A percentile compares a stretch with the other conserved stretches of the same genome.
Evolutionary conservation across 2,329 filamentous ascomycete species (phyloP).

Genomic region (Phyllosticta citriasiana): DNA sequence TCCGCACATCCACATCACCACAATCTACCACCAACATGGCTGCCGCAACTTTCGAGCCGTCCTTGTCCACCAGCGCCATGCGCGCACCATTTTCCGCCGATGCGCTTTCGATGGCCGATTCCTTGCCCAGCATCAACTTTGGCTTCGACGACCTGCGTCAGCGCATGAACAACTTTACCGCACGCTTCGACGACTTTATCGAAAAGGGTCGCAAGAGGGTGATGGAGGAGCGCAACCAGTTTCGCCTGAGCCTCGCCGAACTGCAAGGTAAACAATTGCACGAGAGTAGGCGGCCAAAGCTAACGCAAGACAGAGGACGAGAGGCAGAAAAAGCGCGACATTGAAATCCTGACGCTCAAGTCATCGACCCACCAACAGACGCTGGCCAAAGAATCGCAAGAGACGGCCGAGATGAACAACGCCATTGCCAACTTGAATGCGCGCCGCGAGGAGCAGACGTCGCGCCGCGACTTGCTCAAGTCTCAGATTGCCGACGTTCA

Average conservation of each 20-base stretch:
- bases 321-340: slow-evolving; percentile 77
- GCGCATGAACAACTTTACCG: slow-evolving; percentile 87
- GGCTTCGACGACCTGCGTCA: slow-evolving; percentile 92
- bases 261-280: slow-evolving; percentile 58
- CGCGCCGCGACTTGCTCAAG: slow-evolving; percentile 46
- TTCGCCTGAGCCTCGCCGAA: slow-evolving; percentile 81
- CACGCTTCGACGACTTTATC: slow-evolving; percentile 86
- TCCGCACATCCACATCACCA: not conserved
- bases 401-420: slow-evolving; percentile 55
- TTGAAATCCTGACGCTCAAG: slow-evolving; percentile 70
- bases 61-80: slow-evolving; percentile 53
- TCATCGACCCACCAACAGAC: slow-evolving; percentile 61
- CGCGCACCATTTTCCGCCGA: slow-evolving; percentile 47
- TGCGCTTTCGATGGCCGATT: slow-evolving; percentile 61
- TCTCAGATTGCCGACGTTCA: slow-evolving; percentile 55
- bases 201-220: slow-evolving; percentile 83
- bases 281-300: not conserved
- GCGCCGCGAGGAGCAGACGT: slow-evolving; percentile 45
- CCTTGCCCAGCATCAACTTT: slow-evolving; percentile 83
- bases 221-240: slow-evolving; percentile 86
- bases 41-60: slow-evolving; percentile 56
- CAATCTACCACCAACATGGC: slow-evolving; percentile 12
- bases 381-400: slow-evolving; percentile 65
- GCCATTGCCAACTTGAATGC: slow-evolving; percentile 47
- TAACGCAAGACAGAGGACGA: slow-evolving; percentile 60